Evolutionary conservation across 345 rosid species (phyloP).

Genomic region (Luvunga scandens): DNA sequence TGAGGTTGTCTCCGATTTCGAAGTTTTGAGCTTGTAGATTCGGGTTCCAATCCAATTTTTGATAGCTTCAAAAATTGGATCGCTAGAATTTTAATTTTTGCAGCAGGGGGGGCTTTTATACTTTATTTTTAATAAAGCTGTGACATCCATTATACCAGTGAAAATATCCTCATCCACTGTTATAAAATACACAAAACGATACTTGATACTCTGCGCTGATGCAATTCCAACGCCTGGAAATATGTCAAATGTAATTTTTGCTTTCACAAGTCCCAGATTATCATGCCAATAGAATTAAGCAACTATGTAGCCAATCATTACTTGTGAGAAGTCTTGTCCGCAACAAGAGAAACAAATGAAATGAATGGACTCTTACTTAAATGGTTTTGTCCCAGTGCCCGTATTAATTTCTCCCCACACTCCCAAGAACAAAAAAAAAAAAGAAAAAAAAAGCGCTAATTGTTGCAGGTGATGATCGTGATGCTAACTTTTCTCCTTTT

Average conservation of each 20-base stretch:
- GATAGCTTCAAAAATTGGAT: not conserved
- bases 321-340: conserved; percentile 19
- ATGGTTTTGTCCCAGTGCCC: conserved; percentile 28
- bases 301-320: conserved; percentile 16
- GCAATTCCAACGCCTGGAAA: conserved; percentile 1
- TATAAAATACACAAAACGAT: too few relatives aligned
- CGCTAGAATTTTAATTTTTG: not conserved
- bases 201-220: not conserved
- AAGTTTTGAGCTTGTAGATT: not conserved
- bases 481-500: conserved; percentile 3
- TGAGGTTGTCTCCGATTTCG: not conserved
- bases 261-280: not conserved
- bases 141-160: not conserved
- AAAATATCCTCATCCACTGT: not conserved
- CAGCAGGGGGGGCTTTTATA: not conserved
- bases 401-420: not conserved
- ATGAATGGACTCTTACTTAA: conserved; percentile 27
- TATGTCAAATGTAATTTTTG: not conserved
- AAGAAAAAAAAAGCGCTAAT: not conserved
- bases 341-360: conserved; percentile 15
- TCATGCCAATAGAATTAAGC: not conserved
- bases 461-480: conserved; percentile 10
- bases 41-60: not conserved
- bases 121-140: not conserved
- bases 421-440: not conserved